Conservation (phyloP, 345 rosid species). For the Populus euphratica region DNA sequence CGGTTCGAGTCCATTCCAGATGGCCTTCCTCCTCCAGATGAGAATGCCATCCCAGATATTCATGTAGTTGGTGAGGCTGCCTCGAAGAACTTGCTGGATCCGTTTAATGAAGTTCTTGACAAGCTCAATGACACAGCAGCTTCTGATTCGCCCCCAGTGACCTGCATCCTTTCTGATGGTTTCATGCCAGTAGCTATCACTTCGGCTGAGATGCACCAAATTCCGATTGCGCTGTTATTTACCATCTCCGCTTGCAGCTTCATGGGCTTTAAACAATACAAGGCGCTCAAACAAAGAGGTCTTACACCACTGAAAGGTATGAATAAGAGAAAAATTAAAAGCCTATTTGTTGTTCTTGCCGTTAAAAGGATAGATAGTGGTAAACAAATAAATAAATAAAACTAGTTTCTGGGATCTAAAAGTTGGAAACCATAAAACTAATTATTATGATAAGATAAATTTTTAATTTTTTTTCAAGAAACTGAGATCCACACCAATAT, state of each 20-base stretch:
- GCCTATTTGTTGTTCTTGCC: no score
- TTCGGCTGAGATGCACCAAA: background rate
- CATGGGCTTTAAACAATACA: background rate
- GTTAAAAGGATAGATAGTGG: no score
- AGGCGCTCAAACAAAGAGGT: background rate
- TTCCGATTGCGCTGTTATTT: background rate
- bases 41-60: background rate
- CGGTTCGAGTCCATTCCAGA: background rate
- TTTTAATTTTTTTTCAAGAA: no score
- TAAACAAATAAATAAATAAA: no score
- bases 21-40: background rate
- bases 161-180: conserved; percentile 8
- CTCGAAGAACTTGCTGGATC: background rate
- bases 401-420: no score
- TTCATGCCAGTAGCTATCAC: background rate
- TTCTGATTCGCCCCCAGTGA: background rate
- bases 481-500: no score
- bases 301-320: background rate
- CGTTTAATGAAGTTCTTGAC: background rate
- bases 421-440: no score
- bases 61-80: background rate
- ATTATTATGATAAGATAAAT: no score
- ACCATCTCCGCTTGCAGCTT: background rate
- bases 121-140: background rate
- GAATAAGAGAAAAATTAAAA: background rate